phyloP scores from a whole-genome alignment of 2,329 filamentous ascomycete species.

The Xylaria sp. region DNA sequence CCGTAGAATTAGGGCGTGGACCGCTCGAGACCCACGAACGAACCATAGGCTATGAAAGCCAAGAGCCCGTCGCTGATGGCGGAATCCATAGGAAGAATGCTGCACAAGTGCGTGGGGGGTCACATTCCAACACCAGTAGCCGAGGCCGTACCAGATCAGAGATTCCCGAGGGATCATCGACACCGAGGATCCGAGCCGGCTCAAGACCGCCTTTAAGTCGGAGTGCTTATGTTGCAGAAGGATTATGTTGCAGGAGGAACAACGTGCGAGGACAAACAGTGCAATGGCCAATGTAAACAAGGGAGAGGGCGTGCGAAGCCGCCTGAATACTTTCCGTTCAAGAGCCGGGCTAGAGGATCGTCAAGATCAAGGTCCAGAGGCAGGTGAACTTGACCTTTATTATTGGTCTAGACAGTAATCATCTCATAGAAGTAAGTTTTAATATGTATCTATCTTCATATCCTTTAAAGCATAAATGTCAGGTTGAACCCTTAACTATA shows the following conservation, averaged over 20 bases:
- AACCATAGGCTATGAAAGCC: slow-evolving; percentile 15
- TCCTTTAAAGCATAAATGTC: no score
- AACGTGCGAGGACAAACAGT: slow-evolving; percentile 23
- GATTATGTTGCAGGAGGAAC: slow-evolving; percentile 30
- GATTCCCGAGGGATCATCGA: slow-evolving; percentile 13
- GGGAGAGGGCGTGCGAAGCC: slow-evolving; percentile 14
- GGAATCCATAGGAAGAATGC: slow-evolving; percentile 13
- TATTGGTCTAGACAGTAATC: not conserved
- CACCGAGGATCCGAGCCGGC: slow-evolving; percentile 42
- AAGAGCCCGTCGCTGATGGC: not conserved
- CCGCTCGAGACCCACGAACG: slow-evolving; percentile 30
- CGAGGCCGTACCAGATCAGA: not conserved
- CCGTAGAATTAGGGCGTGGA: not conserved
- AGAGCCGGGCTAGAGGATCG: slow-evolving; percentile 10
- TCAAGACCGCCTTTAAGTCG: slow-evolving; percentile 45
- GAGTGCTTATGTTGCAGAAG: slow-evolving; percentile 40
- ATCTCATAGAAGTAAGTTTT: no score
- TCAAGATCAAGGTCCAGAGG: not conserved
- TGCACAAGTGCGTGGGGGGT: not conserved
- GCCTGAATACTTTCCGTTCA: slow-evolving; percentile 41
- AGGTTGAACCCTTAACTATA: no score
- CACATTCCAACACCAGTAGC: not conserved
- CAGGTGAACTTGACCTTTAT: not conserved
- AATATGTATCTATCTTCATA: no score
- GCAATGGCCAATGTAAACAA: slow-evolving; percentile 13